phyloP scores from a whole-genome alignment of 306 rosid genomes.

The Medicago lupulina region DNA sequence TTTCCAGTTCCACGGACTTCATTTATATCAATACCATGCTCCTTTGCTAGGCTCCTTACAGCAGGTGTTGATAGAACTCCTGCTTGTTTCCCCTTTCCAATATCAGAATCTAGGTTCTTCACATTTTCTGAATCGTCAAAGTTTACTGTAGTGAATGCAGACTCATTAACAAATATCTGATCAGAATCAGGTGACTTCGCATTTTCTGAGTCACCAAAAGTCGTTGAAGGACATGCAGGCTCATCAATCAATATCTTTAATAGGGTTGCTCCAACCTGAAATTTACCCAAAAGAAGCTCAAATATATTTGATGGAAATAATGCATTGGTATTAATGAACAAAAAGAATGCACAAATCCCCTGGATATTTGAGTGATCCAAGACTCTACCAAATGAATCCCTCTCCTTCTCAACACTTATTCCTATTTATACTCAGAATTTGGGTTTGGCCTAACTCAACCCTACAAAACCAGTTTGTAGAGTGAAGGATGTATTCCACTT shows the following conservation, averaged over 20 bases:
- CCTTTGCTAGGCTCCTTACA: constrained; percentile 79
- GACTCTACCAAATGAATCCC: neutral
- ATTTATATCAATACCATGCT: constrained; percentile 70
- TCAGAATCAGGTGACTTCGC: constrained; percentile 49
- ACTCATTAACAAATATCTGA: constrained; percentile 52
- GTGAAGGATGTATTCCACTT: too few species aligned
- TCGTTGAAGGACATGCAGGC: constrained; percentile 42
- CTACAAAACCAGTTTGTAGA: too few species aligned
- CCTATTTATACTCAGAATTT: neutral
- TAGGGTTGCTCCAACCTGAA: constrained; percentile 95
- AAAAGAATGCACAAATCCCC: neutral
- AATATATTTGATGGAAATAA: constrained; percentile 1
- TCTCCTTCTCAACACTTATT: neutral
- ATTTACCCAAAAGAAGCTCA: constrained; percentile 38
- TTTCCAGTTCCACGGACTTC: constrained; percentile 78
- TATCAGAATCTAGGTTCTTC: constrained; percentile 44
- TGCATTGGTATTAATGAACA: neutral
- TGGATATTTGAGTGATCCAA: neutral
- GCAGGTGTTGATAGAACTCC: constrained; percentile 83
- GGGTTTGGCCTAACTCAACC: too few species aligned
- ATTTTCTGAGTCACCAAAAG: constrained; percentile 46
- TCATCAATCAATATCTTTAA: constrained; percentile 61
- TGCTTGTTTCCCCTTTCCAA: constrained; percentile 40
- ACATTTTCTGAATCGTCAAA: constrained; percentile 42
- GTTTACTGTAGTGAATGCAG: constrained; percentile 37